Conservation (phyloP, 306 rosid species). For the Acmispon strigosus region DNA sequence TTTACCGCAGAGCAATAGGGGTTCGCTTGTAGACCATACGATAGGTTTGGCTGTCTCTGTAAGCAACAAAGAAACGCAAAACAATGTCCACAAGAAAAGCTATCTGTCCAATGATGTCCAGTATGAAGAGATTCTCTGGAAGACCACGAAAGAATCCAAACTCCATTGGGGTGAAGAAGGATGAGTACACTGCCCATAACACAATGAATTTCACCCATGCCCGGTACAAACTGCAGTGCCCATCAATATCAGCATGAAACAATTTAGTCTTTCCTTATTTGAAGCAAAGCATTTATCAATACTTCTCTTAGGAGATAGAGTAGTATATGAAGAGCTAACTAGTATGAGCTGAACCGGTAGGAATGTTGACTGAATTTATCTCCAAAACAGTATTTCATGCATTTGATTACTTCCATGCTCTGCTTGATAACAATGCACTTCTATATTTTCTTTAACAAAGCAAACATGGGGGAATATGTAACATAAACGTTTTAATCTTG, state of each 20-base stretch:
- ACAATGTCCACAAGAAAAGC: constrained; percentile 78
- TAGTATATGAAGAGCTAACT: too few species aligned
- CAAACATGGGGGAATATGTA: neutral
- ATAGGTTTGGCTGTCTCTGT: constrained; percentile 69
- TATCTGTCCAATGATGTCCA: constrained; percentile 76
- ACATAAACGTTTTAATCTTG: neutral
- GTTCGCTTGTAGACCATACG: constrained; percentile 65
- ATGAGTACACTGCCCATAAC: constrained; percentile 91
- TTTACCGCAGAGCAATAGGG: constrained; percentile 69
- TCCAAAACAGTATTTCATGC: neutral
- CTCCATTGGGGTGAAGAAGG: constrained; percentile 97
- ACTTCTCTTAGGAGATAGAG: too few species aligned
- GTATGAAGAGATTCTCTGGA: constrained; percentile 51
- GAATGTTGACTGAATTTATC: neutral
- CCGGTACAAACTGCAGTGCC: constrained; percentile 63
- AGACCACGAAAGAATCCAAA: constrained; percentile 89
- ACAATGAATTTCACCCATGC: constrained; percentile 79
- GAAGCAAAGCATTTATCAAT: neutral
- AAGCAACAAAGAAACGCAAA: constrained; percentile 73
- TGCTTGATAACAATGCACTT: neutral
- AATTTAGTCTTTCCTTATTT: neutral
- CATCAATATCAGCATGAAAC: constrained; percentile 2
- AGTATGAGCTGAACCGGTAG: neutral
- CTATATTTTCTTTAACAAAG: too few species aligned
- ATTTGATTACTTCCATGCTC: neutral